Evolutionary conservation across 768 basidiomycete species (phyloP), one percentile per base, ranked within the genome.

Genomic region (Pulveroboletus sp.): DNA sequence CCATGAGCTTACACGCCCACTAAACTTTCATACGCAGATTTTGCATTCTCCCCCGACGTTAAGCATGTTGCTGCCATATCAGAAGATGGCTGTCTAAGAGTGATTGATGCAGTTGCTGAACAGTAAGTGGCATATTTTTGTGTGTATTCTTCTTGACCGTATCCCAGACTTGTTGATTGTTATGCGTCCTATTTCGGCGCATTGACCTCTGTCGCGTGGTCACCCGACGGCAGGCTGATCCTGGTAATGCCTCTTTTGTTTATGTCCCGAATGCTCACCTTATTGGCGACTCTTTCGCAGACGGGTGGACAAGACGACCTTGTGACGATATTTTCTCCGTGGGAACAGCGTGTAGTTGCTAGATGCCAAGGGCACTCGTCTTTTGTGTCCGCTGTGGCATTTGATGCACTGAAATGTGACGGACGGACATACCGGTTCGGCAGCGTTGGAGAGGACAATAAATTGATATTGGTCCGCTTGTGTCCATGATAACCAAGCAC

Each of bases 251-350:
- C 48, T 44, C 27, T 28, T 28, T 6, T 15, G 10, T 52, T 47
- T 18, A 10, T 36, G 3, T 46, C 18, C 41, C 21, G n/a, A 39
- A 38, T 24, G 12, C 21, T n/a, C 46, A 39, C 52, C 31, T 41
- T 30, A 42, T 38, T 42, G 10, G 42, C 11, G 39, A 39, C 50
- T 53, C 6, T 56, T 43, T 35, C 50, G 17, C 58, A 93, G 89
- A 91, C 92, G 2, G 96, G 94, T 11, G 96, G 96, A 0, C 94
- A 99, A 73, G 96, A 99, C 62, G 96, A 99, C 63, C 77, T 98
- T 9, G 71, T 96, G 47, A 95, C 94, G 5, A 89, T 99, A 52
- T 91, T 92, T 66, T 93, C 94, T 0, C 93, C 93, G 1, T 88
- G 86, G 80, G 96, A 98, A 65, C 87, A 92, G 64, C 82, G 94